These are phyloP conservation scores for Extremus antarcticus DNA, from an alignment of 495 filamentous ascomycete genomes.

Conservation along the genomic window DNA sequence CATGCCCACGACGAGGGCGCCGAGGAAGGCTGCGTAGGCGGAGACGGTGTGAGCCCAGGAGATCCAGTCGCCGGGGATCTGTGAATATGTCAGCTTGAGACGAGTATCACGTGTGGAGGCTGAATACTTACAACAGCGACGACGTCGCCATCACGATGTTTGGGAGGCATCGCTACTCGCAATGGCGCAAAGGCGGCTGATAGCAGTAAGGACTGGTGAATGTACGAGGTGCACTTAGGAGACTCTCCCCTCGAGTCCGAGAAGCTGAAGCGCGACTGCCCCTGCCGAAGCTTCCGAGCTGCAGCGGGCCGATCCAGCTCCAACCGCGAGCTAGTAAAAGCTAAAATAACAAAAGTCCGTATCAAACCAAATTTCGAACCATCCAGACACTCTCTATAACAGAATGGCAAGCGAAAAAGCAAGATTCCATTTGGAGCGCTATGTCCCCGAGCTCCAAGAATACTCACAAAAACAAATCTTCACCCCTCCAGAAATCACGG, in stretches of 20 bases:
- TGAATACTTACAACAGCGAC: slow-evolving; percentile 53
- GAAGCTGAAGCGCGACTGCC: not conserved
- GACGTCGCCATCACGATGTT: slow-evolving; percentile 80
- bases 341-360: no score
- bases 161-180: slow-evolving; percentile 54
- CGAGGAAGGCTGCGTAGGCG: slow-evolving; percentile 83
- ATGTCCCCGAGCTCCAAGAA: slow-evolving; percentile 81
- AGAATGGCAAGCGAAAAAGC: slow-evolving; percentile 70
- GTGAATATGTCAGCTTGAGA: not conserved
- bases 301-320: no score
- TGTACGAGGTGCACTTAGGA: no score
- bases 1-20: slow-evolving; percentile 76
- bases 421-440: slow-evolving; percentile 83
- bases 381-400: not conserved
- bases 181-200: not conserved
- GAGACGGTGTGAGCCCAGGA: slow-evolving; percentile 75
- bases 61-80: slow-evolving; percentile 87
- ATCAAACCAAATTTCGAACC: no score
- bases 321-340: no score
- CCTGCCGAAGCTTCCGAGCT: no score
- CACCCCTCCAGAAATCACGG: slow-evolving; percentile 72
- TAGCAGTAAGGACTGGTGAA: no score
- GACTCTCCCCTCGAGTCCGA: no score
- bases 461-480: slow-evolving; percentile 84
- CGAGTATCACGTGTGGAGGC: not conserved